These are phyloP conservation scores for Wickerhamomyces sp. DNA, from an alignment of 1,139 yeast species.

Conservation along the genomic window DNA sequence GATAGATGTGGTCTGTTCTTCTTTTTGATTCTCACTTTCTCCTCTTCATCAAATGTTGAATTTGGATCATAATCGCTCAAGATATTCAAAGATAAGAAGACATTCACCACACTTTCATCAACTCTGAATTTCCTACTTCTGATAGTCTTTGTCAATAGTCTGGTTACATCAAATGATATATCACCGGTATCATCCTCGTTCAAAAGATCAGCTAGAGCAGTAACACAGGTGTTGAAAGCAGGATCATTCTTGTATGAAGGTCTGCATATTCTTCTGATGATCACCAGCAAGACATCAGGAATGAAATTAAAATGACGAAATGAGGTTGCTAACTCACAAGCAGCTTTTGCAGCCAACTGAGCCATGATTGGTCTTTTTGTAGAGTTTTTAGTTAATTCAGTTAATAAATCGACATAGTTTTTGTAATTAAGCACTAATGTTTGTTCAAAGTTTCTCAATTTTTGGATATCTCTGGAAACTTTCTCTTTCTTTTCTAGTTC, in stretches of 20 bases:
- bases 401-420: slow-evolving; percentile 57
- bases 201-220: slow-evolving; percentile 61
- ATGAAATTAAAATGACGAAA: slow-evolving; percentile 80
- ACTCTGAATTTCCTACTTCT: slow-evolving; percentile 74
- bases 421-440: slow-evolving; percentile 64
- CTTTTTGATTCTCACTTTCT: slow-evolving; percentile 56
- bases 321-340: slow-evolving; percentile 68
- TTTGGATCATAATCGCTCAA: slow-evolving; percentile 80
- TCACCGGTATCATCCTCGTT: slow-evolving; percentile 77
- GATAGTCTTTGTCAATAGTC: slow-evolving; percentile 63
- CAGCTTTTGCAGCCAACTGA: slow-evolving; percentile 62
- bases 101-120: slow-evolving; percentile 76
- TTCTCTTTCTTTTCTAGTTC: slow-evolving; percentile 79
- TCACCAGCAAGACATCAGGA: slow-evolving; percentile 60
- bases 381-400: slow-evolving; percentile 32
- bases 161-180: slow-evolving; percentile 68
- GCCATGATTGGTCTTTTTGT: slow-evolving; percentile 43
- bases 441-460: slow-evolving; percentile 77
- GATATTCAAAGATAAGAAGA: slow-evolving; percentile 68
- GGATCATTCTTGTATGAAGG: slow-evolving; percentile 45
- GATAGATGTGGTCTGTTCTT: slow-evolving; percentile 87
- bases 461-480: slow-evolving; percentile 77
- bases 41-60: slow-evolving; percentile 39
- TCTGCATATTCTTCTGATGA: slow-evolving; percentile 62
- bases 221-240: slow-evolving; percentile 53